Evolutionary conservation across 2,329 filamentous ascomycete species (phyloP).

Genomic region (Trichoderma atrobrunneum): DNA sequence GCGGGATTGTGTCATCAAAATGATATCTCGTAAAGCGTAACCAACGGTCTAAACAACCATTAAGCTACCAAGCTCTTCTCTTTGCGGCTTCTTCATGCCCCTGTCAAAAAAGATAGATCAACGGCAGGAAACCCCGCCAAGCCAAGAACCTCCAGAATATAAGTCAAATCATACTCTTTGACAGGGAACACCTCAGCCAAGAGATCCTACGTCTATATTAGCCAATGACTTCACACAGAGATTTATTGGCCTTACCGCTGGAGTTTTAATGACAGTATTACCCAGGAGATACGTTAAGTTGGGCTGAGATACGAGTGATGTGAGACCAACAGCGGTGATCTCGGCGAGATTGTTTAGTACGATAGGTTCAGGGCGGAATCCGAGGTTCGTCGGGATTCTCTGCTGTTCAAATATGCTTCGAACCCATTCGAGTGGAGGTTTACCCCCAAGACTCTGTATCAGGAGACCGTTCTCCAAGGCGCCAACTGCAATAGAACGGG

Average conservation of each 20-base stretch:
- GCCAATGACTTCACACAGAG: not conserved
- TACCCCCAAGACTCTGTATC: not conserved
- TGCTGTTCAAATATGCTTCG: not conserved
- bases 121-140: not conserved
- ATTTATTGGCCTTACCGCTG: not conserved
- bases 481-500: not conserved
- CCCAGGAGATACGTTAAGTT: not conserved
- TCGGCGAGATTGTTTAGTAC: not conserved
- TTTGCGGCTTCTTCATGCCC: not conserved
- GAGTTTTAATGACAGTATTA: not conserved
- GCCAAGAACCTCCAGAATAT: not conserved
- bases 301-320: not conserved
- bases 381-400: constrained; percentile 10
- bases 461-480: constrained; percentile 7
- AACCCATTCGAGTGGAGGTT: not conserved
- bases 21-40: not conserved
- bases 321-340: not conserved
- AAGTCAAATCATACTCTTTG: not conserved
- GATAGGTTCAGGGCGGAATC: not conserved
- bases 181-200: not conserved
- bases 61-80: not conserved
- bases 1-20: not conserved
- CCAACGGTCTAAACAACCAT: not conserved
- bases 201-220: not conserved
- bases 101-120: not conserved